Evolutionary conservation across 495 filamentous ascomycete species (phyloP).

Genomic region (Aspergillus avenaceus): DNA sequence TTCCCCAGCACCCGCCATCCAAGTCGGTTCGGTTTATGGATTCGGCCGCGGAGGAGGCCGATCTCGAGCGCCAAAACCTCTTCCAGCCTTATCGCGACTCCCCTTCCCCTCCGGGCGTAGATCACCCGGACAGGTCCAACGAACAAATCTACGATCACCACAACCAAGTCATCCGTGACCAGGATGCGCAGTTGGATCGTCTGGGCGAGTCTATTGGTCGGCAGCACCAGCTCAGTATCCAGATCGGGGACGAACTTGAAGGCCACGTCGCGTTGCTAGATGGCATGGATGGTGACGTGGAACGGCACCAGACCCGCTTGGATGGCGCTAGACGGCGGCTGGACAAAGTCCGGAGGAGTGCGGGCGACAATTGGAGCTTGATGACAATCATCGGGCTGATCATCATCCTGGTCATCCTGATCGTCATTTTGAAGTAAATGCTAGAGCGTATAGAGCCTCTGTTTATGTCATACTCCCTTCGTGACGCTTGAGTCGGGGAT

Average conservation of each 20-base stretch:
- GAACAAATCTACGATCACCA: constrained; percentile 87
- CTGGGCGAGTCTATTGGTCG: constrained; percentile 83
- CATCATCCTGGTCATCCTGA: constrained; percentile 70
- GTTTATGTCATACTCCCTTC: background rate
- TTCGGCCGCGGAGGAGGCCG: constrained; percentile 48
- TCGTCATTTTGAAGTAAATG: constrained; percentile 68
- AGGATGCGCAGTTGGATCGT: constrained; percentile 88
- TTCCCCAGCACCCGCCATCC: constrained; percentile 45
- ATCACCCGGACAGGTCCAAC: constrained; percentile 68
- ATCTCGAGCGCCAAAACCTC: constrained; percentile 53
- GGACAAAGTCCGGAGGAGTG: constrained; percentile 63
- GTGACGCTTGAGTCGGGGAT: background rate
- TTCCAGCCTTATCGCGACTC: constrained; percentile 63
- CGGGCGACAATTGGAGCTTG: constrained; percentile 76
- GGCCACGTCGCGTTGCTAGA: constrained; percentile 83
- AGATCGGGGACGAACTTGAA: constrained; percentile 95
- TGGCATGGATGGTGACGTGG: constrained; percentile 77
- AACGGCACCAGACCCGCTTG: constrained; percentile 73
- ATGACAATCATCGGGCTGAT: constrained; percentile 73
- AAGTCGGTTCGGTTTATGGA: constrained; percentile 95
- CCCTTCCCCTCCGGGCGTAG: constrained; percentile 55
- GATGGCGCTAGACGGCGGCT: constrained; percentile 69
- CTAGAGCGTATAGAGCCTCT: background rate
- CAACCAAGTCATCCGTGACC: constrained; percentile 69
- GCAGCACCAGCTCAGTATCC: constrained; percentile 88